Base-by-base conservation (phyloP, 2,329 filamentous ascomycete genomes). In the Zymoseptoria crescenta region DNA sequence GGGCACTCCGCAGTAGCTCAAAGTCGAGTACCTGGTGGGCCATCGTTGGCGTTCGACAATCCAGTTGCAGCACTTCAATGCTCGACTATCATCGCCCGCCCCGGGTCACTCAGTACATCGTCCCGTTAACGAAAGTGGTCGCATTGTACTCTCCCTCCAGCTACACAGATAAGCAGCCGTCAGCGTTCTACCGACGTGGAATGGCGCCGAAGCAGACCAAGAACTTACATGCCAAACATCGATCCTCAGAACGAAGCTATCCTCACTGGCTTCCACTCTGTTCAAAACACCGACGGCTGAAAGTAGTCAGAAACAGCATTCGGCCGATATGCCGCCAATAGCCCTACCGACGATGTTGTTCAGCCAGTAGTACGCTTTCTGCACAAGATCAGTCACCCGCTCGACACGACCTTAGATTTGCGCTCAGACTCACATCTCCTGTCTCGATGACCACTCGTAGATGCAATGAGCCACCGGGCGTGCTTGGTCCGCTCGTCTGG, bases 401-500 rank as follows among this genome's bases (percentile, higher is more conserved):
- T 13, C 13, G 16, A 45, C 16, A 13, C 7, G 35, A 13, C 35
- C 35, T 45, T 4, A 6, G 16, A n/a, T 7, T 45, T 16, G 10
- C 29, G 5, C n/a, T 6, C n/a, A 5, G 4, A 51, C 66, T 65
- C 52, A 67, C 65, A 53, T 70, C 69, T 1, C 68, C 67, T 7
- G 73, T 74, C 59, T 75, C 73, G 48, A 75, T 73, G 27, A 67
- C 59, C 1, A 70, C 67, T 8, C 72, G 60, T 58, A 75, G 27
- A 64, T 74, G 67, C 27, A 72, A 65, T 0, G 64, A 62, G 3
- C 69, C 72, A 55, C 66, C 65, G 3, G 66, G 55, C 16, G 68
- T 65, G 6, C 67, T 64, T 16, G 68, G 67, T 0, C 74, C 73
- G 16, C 65, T 65, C 1, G 73, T 74, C 61, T 68, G 66, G 8